Evolutionary conservation across 345 rosid species (phyloP).

Genomic region (Salix arbutifolia): DNA sequence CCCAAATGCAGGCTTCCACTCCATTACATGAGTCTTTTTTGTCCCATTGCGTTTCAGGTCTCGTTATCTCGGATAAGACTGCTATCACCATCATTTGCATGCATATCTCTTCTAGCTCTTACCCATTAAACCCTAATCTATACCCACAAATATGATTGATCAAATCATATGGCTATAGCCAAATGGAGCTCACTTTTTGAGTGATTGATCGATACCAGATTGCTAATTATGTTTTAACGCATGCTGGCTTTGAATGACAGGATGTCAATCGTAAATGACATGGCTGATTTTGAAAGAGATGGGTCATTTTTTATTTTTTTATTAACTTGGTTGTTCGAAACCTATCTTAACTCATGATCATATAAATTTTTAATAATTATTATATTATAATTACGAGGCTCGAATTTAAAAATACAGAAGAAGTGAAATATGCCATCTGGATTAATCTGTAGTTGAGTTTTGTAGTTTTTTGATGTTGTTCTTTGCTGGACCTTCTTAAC

Average conservation of each 20-base stretch:
- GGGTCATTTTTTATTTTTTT: conserved; percentile 3
- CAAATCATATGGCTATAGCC: conserved; percentile 7
- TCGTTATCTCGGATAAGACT: background rate
- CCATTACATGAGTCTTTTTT: background rate
- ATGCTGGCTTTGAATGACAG: conserved; percentile 12
- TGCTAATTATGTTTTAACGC: background rate
- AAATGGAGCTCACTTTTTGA: conserved; percentile 1
- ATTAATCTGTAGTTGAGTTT: background rate
- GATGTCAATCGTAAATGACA: background rate
- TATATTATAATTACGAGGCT: no score
- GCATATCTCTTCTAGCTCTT: background rate
- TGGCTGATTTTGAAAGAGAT: conserved; percentile 5
- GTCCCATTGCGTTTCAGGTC: background rate
- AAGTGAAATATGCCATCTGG: background rate
- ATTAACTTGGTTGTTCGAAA: no score
- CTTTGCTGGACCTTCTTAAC: background rate
- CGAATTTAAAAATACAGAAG: no score
- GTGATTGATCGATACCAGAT: conserved; percentile 17
- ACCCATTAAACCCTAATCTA: background rate
- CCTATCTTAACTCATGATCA: no score
- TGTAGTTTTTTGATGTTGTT: background rate
- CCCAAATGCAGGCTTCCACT: background rate
- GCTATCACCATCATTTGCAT: background rate
- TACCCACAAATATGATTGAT: conserved; percentile 8
- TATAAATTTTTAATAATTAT: no score